Evolutionary conservation across 2,329 filamentous ascomycete species (phyloP).

Genomic region (Scorias spongiosa): DNA sequence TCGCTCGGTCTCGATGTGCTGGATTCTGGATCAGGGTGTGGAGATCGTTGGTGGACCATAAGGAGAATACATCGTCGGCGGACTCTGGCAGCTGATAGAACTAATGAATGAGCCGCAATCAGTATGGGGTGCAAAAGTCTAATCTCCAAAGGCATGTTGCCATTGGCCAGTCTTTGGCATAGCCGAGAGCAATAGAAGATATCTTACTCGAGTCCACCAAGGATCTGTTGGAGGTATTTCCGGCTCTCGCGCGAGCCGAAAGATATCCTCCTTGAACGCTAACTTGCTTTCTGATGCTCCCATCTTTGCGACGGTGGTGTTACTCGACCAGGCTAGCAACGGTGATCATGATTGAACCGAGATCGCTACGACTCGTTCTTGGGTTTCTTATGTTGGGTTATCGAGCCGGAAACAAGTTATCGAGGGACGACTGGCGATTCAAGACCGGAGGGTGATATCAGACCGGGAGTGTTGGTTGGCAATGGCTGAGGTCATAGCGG

Average conservation of each 20-base stretch:
- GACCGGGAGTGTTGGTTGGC: too few relatives aligned
- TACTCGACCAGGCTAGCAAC: background rate
- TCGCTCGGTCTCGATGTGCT: conserved; percentile 51
- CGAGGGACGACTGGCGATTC: too few relatives aligned
- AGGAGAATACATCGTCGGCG: conserved; percentile 87
- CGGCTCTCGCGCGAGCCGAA: conserved; percentile 82
- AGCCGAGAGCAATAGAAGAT: too few relatives aligned
- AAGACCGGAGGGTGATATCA: too few relatives aligned
- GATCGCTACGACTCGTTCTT: background rate
- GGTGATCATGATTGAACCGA: too few relatives aligned
- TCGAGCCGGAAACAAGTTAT: too few relatives aligned
- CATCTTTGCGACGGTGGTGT: conserved; percentile 59
- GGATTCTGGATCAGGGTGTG: conserved; percentile 45
- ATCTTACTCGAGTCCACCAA: conserved; percentile 77
- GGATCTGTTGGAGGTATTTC: conserved; percentile 75
- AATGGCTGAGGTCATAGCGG: too few relatives aligned
- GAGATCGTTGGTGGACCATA: conserved; percentile 59
- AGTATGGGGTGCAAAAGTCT: background rate
- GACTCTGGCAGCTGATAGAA: conserved; percentile 97
- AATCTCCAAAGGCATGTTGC: too few relatives aligned
- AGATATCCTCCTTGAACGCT: conserved; percentile 97
- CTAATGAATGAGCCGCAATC: conserved; percentile 28
- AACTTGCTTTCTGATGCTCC: conserved; percentile 97
- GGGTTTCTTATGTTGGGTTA: background rate
- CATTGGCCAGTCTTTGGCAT: too few relatives aligned